These are phyloP conservation scores for Gamarada debralockiae DNA, from an alignment of 495 filamentous ascomycete genomes.

Conservation along the genomic window DNA sequence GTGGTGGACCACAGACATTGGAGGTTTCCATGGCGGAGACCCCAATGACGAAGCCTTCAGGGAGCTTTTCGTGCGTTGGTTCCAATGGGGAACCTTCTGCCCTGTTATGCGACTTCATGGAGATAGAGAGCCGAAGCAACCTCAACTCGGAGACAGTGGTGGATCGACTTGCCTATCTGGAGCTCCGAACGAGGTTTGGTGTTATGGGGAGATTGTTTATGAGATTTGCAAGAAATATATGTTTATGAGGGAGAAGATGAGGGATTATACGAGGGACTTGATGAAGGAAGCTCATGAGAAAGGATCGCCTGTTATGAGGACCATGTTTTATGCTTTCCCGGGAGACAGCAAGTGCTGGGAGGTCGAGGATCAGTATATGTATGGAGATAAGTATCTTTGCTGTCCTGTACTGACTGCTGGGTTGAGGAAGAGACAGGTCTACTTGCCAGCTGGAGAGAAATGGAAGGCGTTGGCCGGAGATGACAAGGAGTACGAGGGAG, in stretches of 20 bases:
- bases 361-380: conserved; percentile 52
- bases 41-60: conserved; percentile 46
- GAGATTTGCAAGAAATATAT: conserved; percentile 54
- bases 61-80: conserved; percentile 57
- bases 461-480: conserved; percentile 39
- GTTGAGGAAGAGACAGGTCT: conserved; percentile 37
- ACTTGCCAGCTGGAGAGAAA: conserved; percentile 40
- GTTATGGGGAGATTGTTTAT: conserved; percentile 51
- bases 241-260: conserved; percentile 45
- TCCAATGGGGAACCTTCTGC: conserved; percentile 58
- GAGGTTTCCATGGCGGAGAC: conserved; percentile 56
- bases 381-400: conserved; percentile 48
- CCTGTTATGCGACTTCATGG: conserved; percentile 60
- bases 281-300: conserved; percentile 53
- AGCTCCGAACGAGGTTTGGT: conserved; percentile 56
- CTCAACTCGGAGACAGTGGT: conserved; percentile 29
- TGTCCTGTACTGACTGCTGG: conserved; percentile 43
- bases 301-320: conserved; percentile 51
- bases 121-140: conserved; percentile 50
- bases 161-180: conserved; percentile 34
- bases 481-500: conserved; percentile 29
- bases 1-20: conserved; percentile 44
- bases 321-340: conserved; percentile 55
- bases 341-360: conserved; percentile 43
- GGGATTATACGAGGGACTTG: conserved; percentile 44